Percentiles rank a stretch among this genome's conserved stretches.
Evolutionary conservation across 2,329 filamentous ascomycete species (phyloP).

Genomic region (Akanthomyces muscarius): DNA sequence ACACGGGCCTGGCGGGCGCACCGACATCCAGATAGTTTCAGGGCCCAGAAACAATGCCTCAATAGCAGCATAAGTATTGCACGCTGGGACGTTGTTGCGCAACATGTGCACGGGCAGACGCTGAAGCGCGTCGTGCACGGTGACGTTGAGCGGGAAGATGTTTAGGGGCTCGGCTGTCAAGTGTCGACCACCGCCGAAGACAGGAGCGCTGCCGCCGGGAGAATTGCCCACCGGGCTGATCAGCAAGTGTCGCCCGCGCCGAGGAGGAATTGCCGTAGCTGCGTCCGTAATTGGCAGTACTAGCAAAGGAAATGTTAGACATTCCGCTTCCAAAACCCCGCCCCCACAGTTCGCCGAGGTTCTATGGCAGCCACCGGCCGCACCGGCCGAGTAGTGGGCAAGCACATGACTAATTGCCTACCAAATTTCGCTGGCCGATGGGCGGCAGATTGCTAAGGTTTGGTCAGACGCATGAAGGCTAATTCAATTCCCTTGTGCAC

Average conservation of each 20-base stretch:
- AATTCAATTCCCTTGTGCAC: not conserved
- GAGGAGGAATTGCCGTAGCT: slow-evolving; percentile 3
- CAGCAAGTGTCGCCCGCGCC: not conserved
- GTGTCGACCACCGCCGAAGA: not conserved
- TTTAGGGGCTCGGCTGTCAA: not conserved
- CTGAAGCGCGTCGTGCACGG: not conserved
- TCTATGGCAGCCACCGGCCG: slow-evolving; percentile 17
- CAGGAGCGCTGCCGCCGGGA: not conserved
- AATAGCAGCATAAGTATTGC: not conserved
- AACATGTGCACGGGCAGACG: not conserved
- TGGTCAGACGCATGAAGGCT: slow-evolving; percentile 5
- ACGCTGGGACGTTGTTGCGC: not conserved
- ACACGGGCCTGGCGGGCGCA: not conserved
- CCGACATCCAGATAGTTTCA: not conserved
- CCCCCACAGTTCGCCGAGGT: slow-evolving; percentile 19
- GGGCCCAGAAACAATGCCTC: not conserved
- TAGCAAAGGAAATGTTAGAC: not conserved
- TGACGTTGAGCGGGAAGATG: not conserved
- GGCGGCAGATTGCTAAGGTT: slow-evolving; percentile 13
- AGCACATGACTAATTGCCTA: slow-evolving; percentile 14
- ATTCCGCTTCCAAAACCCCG: slow-evolving; percentile 8
- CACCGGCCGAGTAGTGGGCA: slow-evolving; percentile 4
- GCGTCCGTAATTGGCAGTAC: not conserved
- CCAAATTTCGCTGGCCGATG: not conserved
- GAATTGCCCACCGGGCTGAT: not conserved